These are phyloP conservation scores for Cryphonectria carpinicola DNA, from an alignment of 2,329 filamentous ascomycete species.

Conservation along the genomic window DNA sequence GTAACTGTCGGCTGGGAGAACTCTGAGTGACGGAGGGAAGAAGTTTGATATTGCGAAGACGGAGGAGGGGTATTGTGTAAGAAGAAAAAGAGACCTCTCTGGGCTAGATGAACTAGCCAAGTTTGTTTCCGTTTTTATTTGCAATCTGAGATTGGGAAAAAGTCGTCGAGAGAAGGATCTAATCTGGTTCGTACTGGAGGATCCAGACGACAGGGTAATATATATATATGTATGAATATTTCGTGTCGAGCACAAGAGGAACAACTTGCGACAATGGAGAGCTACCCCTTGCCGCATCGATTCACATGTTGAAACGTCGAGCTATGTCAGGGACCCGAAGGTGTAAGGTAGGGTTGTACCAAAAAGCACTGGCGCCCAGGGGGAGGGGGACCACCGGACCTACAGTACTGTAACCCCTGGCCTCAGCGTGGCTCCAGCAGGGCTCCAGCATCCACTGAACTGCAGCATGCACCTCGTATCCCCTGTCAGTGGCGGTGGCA, in stretches of 20 bases:
- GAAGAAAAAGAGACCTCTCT: neutral
- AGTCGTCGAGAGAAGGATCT: neutral
- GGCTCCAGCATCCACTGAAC: neutral
- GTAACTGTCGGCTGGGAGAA: neutral
- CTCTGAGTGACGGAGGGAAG: neutral
- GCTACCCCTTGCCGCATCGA: slow-evolving; percentile 24
- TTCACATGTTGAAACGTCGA: slow-evolving; percentile 29
- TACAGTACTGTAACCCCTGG: slow-evolving; percentile 1
- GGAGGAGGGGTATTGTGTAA: neutral
- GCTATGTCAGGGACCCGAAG: slow-evolving; percentile 16
- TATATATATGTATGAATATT: neutral
- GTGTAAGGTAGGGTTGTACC: neutral
- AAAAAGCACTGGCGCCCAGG: slow-evolving; percentile 1
- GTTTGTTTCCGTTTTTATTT: neutral
- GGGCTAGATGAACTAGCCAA: neutral
- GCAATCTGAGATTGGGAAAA: neutral
- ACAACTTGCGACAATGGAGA: slow-evolving; percentile 27
- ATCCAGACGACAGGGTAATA: neutral
- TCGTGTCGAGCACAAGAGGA: slow-evolving; percentile 5
- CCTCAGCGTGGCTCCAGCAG: neutral
- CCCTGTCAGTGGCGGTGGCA: neutral
- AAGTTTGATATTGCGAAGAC: neutral
- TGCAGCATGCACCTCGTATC: neutral
- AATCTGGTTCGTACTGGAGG: neutral
- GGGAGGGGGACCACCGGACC: neutral